These are phyloP conservation scores for Pythium insidiosum DNA, from an alignment of 352 stramenopile species.

Conservation along the genomic window DNA sequence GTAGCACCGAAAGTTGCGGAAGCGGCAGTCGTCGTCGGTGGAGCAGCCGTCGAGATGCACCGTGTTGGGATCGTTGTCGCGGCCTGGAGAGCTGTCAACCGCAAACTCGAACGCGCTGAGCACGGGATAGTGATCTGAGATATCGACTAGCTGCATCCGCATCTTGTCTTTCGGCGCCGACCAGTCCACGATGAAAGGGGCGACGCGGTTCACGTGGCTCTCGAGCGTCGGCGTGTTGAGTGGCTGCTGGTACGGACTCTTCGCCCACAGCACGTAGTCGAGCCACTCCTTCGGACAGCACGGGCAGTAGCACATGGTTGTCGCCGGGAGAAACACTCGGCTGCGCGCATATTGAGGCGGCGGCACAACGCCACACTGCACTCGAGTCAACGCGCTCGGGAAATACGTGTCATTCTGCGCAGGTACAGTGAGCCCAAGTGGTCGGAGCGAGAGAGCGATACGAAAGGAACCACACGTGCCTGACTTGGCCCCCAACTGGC, in stretches of 20 bases:
- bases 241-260: slow-evolving; percentile 59
- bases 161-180: slow-evolving; percentile 33
- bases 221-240: slow-evolving; percentile 39
- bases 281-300: slow-evolving; percentile 79
- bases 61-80: slow-evolving; percentile 39
- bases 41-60: slow-evolving; percentile 76
- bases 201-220: slow-evolving; percentile 42
- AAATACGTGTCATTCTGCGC: slow-evolving; percentile 45
- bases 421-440: background rate
- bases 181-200: slow-evolving; percentile 55
- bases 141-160: slow-evolving; percentile 51
- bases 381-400: slow-evolving; percentile 39
- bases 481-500: slow-evolving; percentile 57
- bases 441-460: background rate
- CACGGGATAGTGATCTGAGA: slow-evolving; percentile 79
- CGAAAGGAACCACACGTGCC: slow-evolving; percentile 15
- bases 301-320: slow-evolving; percentile 66
- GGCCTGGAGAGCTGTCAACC: slow-evolving; percentile 32
- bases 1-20: slow-evolving; percentile 62
- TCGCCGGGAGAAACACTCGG: slow-evolving; percentile 27
- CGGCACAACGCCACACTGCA: slow-evolving; percentile 22
- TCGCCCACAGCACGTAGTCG: slow-evolving; percentile 72
- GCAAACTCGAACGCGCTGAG: slow-evolving; percentile 59
- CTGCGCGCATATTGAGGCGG: background rate
- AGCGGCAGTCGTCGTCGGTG: slow-evolving; percentile 58